Evolutionary conservation across 129 eudicot species (phyloP).

Genomic region (Escallonia herrerae): DNA sequence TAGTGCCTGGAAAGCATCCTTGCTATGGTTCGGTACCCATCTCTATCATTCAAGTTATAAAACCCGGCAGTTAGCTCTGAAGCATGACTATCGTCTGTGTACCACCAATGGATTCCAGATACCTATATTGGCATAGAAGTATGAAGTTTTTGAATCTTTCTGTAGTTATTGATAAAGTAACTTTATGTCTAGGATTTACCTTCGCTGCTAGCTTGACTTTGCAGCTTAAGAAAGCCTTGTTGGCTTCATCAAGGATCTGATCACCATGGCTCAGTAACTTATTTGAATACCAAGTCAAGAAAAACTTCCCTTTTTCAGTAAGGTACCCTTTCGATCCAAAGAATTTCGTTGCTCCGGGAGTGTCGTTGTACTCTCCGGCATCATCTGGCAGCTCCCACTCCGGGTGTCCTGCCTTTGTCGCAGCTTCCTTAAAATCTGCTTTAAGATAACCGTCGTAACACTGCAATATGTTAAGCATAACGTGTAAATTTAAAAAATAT

Average conservation of each 20-base stretch:
- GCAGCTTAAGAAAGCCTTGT: constrained; percentile 67
- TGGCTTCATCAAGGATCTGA: constrained; percentile 89
- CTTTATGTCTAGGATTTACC: constrained; percentile 25
- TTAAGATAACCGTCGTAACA: constrained; percentile 74
- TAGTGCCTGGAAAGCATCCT: constrained; percentile 84
- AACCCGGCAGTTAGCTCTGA: constrained; percentile 81
- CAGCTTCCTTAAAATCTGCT: constrained; percentile 50
- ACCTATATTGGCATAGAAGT: constrained; percentile 34
- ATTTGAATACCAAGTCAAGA: constrained; percentile 87
- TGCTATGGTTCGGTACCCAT: constrained; percentile 83
- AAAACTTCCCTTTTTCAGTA: constrained; percentile 67
- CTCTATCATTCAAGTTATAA: constrained; percentile 63
- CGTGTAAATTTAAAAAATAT: not conserved
- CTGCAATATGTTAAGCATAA: constrained; percentile 28
- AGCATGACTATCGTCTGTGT: constrained; percentile 63
- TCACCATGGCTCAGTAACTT: constrained; percentile 75
- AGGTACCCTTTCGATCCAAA: constrained; percentile 58
- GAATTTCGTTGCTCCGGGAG: constrained; percentile 56
- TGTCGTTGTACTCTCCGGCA: constrained; percentile 68
- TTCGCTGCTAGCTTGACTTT: constrained; percentile 65
- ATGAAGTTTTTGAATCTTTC: not conserved
- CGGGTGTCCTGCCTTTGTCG: constrained; percentile 53
- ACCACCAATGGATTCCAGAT: constrained; percentile 97
- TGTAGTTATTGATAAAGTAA: not conserved
- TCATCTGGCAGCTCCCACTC: constrained; percentile 80